These are phyloP conservation scores for Gentiana straminea DNA, from an alignment of 257 asterid genomes.

Conservation along the genomic window DNA sequence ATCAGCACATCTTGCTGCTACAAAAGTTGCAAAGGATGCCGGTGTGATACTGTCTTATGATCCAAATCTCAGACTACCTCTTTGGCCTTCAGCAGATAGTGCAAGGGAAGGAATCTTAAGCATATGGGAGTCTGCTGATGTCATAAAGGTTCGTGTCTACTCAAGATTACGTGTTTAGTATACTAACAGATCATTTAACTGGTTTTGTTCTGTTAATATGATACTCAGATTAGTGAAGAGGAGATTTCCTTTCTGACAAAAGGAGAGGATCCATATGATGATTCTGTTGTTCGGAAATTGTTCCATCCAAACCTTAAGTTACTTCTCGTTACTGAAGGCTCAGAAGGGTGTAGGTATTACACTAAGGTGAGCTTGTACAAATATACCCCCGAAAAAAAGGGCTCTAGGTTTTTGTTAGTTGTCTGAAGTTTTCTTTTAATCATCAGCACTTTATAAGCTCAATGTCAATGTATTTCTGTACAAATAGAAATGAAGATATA, in stretches of 20 bases:
- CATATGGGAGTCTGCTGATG: constrained; percentile 90
- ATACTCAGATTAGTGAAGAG: constrained; percentile 76
- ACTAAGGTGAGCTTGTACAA: constrained; percentile 54
- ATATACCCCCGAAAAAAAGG: neutral
- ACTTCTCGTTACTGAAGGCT: constrained; percentile 94
- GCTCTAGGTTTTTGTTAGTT: too few relatives aligned
- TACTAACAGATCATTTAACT: too few relatives aligned
- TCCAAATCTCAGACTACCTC: constrained; percentile 94
- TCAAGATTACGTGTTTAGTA: neutral
- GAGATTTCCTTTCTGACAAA: constrained; percentile 78
- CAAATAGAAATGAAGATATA: too few relatives aligned
- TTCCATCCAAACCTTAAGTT: constrained; percentile 73
- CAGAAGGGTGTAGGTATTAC: constrained; percentile 94
- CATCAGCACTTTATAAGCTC: too few relatives aligned
- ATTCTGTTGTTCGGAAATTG: constrained; percentile 69
- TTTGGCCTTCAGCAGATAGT: constrained; percentile 92
- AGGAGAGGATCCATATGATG: constrained; percentile 95
- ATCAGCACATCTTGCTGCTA: constrained; percentile 86
- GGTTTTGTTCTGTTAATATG: constrained; percentile 3
- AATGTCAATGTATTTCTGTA: too few relatives aligned
- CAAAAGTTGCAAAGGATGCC: constrained; percentile 86
- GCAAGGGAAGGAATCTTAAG: constrained; percentile 97
- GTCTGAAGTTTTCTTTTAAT: too few relatives aligned
- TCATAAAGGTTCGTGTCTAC: constrained; percentile 61
- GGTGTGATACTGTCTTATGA: constrained; percentile 88